Conservation (phyloP, 139 green algal genomes). For the Haematococcus sp. region DNA sequence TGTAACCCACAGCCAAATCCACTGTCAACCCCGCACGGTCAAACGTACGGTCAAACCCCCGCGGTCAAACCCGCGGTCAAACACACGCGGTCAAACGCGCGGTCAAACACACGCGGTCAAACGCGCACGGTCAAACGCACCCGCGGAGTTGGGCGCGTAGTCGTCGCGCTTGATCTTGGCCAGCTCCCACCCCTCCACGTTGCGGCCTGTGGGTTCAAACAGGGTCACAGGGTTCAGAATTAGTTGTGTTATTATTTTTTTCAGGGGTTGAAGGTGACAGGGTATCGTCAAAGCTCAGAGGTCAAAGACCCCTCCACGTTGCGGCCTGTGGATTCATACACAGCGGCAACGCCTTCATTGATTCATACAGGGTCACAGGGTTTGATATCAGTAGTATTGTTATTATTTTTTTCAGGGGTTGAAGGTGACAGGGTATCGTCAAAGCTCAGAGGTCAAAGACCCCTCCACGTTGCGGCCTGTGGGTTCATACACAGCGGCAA, state of each 20-base stretch:
- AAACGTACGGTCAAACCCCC: too few species aligned
- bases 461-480: conserved; percentile 40
- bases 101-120: too few species aligned
- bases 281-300: neutral
- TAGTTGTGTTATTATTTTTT: neutral
- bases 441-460: conserved; percentile 5
- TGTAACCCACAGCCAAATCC: too few species aligned
- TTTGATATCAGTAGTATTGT: neutral
- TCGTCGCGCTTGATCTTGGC: conserved; percentile 51
- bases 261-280: neutral
- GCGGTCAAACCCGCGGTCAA: too few species aligned
- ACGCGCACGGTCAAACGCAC: too few species aligned
- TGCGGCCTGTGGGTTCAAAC: conserved; percentile 27
- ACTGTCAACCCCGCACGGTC: too few species aligned
- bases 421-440: neutral
- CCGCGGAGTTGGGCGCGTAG: conserved; percentile 45
- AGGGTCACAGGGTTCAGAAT: neutral
- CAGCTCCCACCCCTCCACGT: conserved; percentile 45
- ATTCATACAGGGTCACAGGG: neutral
- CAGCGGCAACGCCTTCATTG: too few species aligned
- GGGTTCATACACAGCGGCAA: too few species aligned
- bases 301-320: conserved; percentile 37
- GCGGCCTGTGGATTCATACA: conserved; percentile 31
- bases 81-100: too few species aligned
- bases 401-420: neutral